phyloP scores from a whole-genome alignment of 2,329 filamentous ascomycete genomes.

The Fusarium tjaetaba region DNA sequence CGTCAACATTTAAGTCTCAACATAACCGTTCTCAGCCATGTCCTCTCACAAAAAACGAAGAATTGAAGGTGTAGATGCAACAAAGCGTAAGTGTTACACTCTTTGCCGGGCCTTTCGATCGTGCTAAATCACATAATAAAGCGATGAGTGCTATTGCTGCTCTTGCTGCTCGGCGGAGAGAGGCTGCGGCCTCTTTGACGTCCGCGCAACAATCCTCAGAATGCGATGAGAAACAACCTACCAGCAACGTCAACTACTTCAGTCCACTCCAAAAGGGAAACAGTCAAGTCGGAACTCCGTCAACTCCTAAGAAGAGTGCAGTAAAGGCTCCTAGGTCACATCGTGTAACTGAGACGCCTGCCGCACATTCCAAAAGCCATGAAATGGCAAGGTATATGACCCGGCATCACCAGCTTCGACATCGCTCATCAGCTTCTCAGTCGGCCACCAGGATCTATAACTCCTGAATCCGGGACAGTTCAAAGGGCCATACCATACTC shows the following conservation, averaged over 20 bases:
- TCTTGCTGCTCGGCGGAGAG: constrained; percentile 49
- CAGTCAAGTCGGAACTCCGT: constrained; percentile 10
- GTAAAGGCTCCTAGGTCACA: constrained; percentile 21
- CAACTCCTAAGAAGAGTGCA: constrained; percentile 32
- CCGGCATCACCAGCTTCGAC: background rate
- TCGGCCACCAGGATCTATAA: background rate
- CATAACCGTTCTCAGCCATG: constrained; percentile 24
- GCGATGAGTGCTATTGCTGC: constrained; percentile 52
- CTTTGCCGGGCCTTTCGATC: background rate
- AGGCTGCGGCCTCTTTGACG: constrained; percentile 23
- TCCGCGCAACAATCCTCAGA: constrained; percentile 17
- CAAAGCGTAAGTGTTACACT: constrained; percentile 43
- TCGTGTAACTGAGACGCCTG: constrained; percentile 16
- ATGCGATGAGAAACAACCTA: constrained; percentile 30
- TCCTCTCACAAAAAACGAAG: constrained; percentile 50
- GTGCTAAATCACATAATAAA: background rate
- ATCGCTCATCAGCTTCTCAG: constrained; percentile 18
- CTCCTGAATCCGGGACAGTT: background rate
- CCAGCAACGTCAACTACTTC: constrained; percentile 44
- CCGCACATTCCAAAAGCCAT: constrained; percentile 11
- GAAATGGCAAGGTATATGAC: constrained; percentile 25
- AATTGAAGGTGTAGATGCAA: constrained; percentile 44
- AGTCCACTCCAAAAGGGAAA: constrained; percentile 40
- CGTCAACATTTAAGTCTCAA: no score
- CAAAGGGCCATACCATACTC: constrained; percentile 50